phyloP scores from a whole-genome alignment of 768 basidiomycete genomes.

The Amanita polypyramis region DNA sequence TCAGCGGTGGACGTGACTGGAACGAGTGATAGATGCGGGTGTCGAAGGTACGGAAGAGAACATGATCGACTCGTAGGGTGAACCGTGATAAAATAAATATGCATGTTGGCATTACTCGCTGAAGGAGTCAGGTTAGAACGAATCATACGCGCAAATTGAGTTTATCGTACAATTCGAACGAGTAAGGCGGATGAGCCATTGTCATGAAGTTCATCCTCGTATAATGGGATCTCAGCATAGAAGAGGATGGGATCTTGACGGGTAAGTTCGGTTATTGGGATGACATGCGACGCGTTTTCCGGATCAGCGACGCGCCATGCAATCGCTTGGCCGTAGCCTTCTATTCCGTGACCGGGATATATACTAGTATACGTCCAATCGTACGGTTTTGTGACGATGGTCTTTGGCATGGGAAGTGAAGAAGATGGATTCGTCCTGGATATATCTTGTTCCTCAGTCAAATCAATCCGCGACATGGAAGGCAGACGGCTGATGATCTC shows the following conservation, averaged over 20 bases:
- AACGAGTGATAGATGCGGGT: conserved; percentile 89
- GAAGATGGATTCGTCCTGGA: conserved; percentile 54
- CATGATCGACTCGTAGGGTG: conserved; percentile 90
- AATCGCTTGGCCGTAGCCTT: conserved; percentile 11
- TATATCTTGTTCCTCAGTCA: neutral
- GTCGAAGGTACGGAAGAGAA: conserved; percentile 85
- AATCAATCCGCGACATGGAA: conserved; percentile 10
- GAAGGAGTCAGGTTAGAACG: neutral
- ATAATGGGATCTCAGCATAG: conserved; percentile 90
- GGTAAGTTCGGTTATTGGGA: conserved; percentile 79
- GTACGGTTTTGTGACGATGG: conserved; percentile 74
- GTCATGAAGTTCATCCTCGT: conserved; percentile 95
- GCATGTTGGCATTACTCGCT: conserved; percentile 97
- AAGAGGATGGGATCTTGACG: conserved; percentile 95
- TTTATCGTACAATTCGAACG: conserved; percentile 62
- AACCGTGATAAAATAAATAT: conserved; percentile 86
- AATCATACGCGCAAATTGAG: neutral
- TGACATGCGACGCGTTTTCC: conserved; percentile 45
- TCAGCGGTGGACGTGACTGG: conserved; percentile 38
- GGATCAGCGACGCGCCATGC: conserved; percentile 49
- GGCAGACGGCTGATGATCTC: conserved; percentile 14
- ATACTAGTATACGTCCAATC: conserved; percentile 98
- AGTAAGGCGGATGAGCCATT: conserved; percentile 84
- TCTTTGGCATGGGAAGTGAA: conserved; percentile 53
- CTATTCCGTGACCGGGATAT: conserved; percentile 53